phyloP scores from a whole-genome alignment of 768 basidiomycete genomes.

The Termitomyces titanicus region DNA sequence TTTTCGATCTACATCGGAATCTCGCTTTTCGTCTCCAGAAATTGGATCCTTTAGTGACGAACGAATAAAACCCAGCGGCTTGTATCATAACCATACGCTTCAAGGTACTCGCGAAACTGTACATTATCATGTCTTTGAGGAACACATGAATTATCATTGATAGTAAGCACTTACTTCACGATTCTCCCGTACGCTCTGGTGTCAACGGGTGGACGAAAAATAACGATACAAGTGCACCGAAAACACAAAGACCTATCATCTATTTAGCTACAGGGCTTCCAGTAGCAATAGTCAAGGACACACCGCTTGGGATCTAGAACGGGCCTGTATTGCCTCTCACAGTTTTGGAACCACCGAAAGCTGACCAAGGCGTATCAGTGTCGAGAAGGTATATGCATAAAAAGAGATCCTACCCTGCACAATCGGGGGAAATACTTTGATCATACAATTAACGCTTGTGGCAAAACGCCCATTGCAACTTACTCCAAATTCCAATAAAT shows the following conservation, averaged over 20 bases:
- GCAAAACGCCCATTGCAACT: conserved; percentile 15
- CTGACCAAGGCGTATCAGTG: conserved; percentile 21
- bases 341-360: conserved; percentile 53
- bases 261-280: background rate
- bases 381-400: background rate
- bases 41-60: background rate
- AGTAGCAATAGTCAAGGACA: background rate
- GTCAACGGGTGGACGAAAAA: conserved; percentile 9
- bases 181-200: conserved; percentile 10
- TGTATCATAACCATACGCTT: conserved; percentile 17
- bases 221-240: conserved; percentile 7
- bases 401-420: conserved; percentile 41
- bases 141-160: background rate
- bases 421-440: conserved; percentile 59
- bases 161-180: background rate
- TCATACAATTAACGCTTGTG: background rate
- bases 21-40: background rate
- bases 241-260: conserved; percentile 5
- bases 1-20: background rate
- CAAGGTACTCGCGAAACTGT: conserved; percentile 19
- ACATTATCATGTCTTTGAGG: background rate
- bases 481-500: conserved; percentile 78
- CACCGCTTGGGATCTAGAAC: conserved; percentile 79
- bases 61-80: conserved; percentile 10
- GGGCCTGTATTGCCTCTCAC: conserved; percentile 72